Conservation (phyloP, 176 grass and related monocot genomes). For the Cenchrus fungigraminus region DNA sequence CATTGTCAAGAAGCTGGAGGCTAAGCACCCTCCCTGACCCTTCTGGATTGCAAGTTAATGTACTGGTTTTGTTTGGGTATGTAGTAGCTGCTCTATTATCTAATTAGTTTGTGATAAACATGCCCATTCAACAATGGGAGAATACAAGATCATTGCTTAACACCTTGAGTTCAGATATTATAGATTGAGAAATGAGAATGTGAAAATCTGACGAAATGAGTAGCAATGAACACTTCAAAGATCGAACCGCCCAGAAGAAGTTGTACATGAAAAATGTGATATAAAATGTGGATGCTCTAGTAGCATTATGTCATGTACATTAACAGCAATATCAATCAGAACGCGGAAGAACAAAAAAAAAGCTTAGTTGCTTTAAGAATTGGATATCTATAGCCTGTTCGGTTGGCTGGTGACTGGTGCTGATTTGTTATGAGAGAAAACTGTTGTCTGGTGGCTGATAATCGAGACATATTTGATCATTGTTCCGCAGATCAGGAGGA, state of each 20-base stretch:
- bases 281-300: too few relatives aligned
- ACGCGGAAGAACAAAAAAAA: neutral
- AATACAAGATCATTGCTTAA: neutral
- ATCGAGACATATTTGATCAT: neutral
- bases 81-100: neutral
- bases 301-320: neutral
- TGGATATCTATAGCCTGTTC: too few relatives aligned
- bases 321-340: neutral
- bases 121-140: neutral
- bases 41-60: neutral
- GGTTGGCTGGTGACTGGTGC: too few relatives aligned
- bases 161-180: too few relatives aligned
- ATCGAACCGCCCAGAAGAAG: too few relatives aligned
- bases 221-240: neutral
- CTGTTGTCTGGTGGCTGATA: too few relatives aligned
- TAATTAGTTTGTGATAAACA: neutral
- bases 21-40: conserved; percentile 46
- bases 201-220: neutral
- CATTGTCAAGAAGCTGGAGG: conserved; percentile 69
- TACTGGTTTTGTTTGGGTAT: neutral
- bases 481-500: neutral
- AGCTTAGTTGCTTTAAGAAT: neutral
- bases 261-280: too few relatives aligned
- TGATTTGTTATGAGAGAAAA: too few relatives aligned
- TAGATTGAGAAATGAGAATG: neutral